Evolutionary conservation across 306 rosid genomes (phyloP).

Genomic region (Quercus suber): DNA sequence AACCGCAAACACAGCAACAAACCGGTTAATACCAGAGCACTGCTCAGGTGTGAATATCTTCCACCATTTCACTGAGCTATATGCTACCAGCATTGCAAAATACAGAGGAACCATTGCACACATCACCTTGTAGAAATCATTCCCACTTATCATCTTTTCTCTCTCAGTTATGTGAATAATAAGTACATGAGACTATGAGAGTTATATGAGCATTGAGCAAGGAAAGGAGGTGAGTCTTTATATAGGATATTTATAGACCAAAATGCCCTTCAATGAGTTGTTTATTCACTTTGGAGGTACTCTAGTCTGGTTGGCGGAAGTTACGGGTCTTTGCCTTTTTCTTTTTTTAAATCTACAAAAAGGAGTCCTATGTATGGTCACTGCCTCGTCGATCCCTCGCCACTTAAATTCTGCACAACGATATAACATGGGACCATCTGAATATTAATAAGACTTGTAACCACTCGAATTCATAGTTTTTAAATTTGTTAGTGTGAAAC

Average conservation of each 20-base stretch:
- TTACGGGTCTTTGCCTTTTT: neutral
- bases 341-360: too few species aligned
- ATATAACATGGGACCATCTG: too few species aligned
- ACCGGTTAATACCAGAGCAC: slow-evolving; percentile 49
- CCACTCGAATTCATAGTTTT: accelerated
- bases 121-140: slow-evolving; percentile 47
- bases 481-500: too few species aligned
- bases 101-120: slow-evolving; percentile 48
- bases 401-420: too few species aligned
- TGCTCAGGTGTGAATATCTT: slow-evolving; percentile 40
- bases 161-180: neutral
- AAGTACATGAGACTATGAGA: neutral
- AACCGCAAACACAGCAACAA: slow-evolving; percentile 45
- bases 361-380: too few species aligned
- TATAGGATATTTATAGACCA: neutral
- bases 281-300: neutral
- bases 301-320: neutral
- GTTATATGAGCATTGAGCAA: neutral
- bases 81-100: slow-evolving; percentile 45
- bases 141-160: slow-evolving; percentile 21
- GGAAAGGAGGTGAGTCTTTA: neutral
- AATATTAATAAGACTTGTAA: too few species aligned
- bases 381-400: too few species aligned
- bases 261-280: neutral
- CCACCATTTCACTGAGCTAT: slow-evolving; percentile 44